These are phyloP conservation scores for Fusarium xylarioides DNA, from an alignment of 2,329 filamentous ascomycete species.

Conservation along the genomic window DNA sequence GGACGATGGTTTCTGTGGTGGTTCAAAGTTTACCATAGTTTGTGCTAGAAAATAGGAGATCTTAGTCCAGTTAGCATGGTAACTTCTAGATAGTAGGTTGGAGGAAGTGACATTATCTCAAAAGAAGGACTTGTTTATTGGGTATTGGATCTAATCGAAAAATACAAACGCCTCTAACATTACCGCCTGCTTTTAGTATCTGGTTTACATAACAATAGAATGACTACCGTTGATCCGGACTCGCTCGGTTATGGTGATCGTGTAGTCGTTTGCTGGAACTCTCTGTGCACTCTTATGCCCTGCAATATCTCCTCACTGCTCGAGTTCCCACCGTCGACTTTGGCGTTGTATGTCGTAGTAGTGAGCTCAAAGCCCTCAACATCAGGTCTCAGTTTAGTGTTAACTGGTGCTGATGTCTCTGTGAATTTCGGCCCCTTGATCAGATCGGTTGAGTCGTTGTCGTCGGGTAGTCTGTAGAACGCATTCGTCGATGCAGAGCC, in stretches of 20 bases:
- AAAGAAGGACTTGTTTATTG: not conserved
- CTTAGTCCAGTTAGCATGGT: accelerated
- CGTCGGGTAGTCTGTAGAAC: conserved; percentile 49
- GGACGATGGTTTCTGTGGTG: not conserved
- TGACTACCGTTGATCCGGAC: not conserved
- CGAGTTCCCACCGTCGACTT: conserved; percentile 38
- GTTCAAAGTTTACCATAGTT: not conserved
- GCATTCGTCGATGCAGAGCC: conserved; percentile 24
- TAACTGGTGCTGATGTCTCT: not conserved
- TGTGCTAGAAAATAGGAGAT: not conserved
- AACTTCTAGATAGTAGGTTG: not conserved
- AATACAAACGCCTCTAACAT: not conserved
- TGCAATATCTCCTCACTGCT: conserved; percentile 52
- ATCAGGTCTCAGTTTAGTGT: conserved; percentile 45
- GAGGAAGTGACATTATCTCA: not conserved
- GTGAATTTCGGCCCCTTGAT: conserved; percentile 23
- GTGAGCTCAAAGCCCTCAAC: conserved; percentile 45
- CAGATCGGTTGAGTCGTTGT: conserved; percentile 40
- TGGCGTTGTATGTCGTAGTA: conserved; percentile 45
- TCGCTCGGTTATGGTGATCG: not conserved
- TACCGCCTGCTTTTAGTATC: not conserved
- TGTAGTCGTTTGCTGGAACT: conserved; percentile 46
- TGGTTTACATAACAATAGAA: not conserved
- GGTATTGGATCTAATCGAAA: conserved; percentile 1
- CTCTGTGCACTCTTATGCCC: conserved; percentile 50